phyloP scores from a whole-genome alignment of 768 basidiomycete genomes.

The Russula brevipes region DNA sequence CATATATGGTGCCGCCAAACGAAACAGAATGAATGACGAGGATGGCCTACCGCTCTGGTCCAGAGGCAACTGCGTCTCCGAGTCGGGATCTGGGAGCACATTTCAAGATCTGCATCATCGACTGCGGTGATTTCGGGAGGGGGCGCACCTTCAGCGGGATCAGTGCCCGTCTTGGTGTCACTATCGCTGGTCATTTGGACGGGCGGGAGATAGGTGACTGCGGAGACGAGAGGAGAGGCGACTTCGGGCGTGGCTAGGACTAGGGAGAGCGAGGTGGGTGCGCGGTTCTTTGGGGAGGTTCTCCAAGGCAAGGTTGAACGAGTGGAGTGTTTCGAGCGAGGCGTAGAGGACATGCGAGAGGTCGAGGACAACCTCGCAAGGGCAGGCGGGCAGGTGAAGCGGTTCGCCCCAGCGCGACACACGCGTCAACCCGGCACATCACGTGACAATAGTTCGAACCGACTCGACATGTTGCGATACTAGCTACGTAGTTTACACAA shows the following conservation, averaged over 20 bases:
- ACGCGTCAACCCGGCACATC: no score
- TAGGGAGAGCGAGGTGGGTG: slow-evolving; percentile 22
- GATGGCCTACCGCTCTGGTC: slow-evolving; percentile 1
- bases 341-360: slow-evolving; percentile 17
- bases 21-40: not conserved
- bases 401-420: not conserved
- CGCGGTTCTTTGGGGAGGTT: slow-evolving; percentile 14
- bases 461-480: no score
- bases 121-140: not conserved
- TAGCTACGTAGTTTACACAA: no score
- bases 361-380: not conserved
- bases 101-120: not conserved
- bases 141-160: not conserved
- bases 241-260: slow-evolving; percentile 19
- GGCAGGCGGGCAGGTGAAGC: not conserved
- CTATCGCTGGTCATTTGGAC: slow-evolving; percentile 4
- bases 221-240: slow-evolving; percentile 14
- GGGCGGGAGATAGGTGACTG: slow-evolving; percentile 17
- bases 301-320: slow-evolving; percentile 17
- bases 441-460: no score
- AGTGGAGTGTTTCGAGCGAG: slow-evolving; percentile 4
- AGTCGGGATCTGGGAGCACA: not conserved
- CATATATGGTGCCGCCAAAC: not conserved
- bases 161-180: not conserved
- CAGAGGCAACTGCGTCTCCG: not conserved